Base-by-base conservation (phyloP, 768 basidiomycete species). In the Leccinum longicurvipes region DNA sequence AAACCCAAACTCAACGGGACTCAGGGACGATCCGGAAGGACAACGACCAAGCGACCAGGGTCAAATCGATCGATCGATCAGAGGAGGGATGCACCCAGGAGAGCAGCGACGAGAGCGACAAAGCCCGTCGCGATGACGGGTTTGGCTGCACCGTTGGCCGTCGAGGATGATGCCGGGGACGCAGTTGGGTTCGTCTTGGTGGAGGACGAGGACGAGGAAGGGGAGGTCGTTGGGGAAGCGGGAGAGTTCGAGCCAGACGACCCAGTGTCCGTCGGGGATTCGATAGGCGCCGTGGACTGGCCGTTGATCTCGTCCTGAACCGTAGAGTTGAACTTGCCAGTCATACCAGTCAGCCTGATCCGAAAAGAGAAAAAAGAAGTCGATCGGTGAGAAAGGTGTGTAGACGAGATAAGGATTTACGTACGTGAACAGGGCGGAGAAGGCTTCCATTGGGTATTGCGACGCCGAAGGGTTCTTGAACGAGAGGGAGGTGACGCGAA, bases 401-500 rank as follows among this genome's bases (percentile, higher is more conserved):
- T 9, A 14, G 29, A 12, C 15, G 10, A n/a, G 2, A n/a, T 4
- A 41, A 41, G n/a, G 39, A 3, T 19, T 41, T 41, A 73, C 85
- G 60, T 65, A 92, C 91, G 75, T 74, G 77, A 91, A 93, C 63
- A 81, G 82, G 60, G 91, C 80, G 7, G 90, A 91, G 77, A 92
- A 95, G 0, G 89, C 83, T 59, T 86, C 74, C 45, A 79, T 81
- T 4, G 79, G 80, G 73, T 75, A 87, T 53, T 80, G 74, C 14
- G 85, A 72, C 53, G 79, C 67, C 2, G 66, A 64, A 27, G 82
- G 47, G 67, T 87, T 82, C 68, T 78, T 86, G 44, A 81, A 61
- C 52, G 34, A 62, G 32, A 78, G 60, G 0, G 91, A 91, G 55
- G 87, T 80, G 64, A 89, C 73, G 47, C 90, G 89, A 66, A 94